These are phyloP conservation scores for Coniella lustricola DNA, from an alignment of 2,329 filamentous ascomycete species.

Conservation along the genomic window DNA sequence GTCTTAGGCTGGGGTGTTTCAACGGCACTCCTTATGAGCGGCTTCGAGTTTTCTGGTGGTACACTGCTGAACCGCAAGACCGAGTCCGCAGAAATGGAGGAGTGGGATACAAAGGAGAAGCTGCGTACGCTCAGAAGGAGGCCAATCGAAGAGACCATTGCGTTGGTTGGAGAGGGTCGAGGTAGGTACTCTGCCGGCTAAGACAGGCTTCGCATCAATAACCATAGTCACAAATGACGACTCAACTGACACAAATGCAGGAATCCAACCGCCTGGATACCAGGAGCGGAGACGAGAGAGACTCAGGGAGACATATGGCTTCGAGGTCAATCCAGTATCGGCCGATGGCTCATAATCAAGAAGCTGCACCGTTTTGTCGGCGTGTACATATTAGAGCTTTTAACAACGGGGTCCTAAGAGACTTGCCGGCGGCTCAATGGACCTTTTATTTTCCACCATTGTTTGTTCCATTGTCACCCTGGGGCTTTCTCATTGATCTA, in stretches of 20 bases:
- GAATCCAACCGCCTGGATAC: slow-evolving; percentile 74
- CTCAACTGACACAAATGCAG: slow-evolving; percentile 38
- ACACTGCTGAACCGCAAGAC: slow-evolving; percentile 45
- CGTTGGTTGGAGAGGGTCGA: slow-evolving; percentile 78
- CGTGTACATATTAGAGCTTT: slow-evolving; percentile 16
- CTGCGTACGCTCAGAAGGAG: slow-evolving; percentile 67
- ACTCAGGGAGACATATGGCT: slow-evolving; percentile 79
- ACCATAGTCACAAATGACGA: slow-evolving; percentile 5
- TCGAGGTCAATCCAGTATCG: slow-evolving; percentile 67
- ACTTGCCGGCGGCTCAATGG: slow-evolving; percentile 3
- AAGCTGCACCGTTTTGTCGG: slow-evolving; percentile 14
- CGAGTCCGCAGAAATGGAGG: slow-evolving; percentile 60
- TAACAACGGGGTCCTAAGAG: neutral
- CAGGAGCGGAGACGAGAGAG: slow-evolving; percentile 75
- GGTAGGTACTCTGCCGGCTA: slow-evolving; percentile 47
- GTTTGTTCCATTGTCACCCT: neutral
- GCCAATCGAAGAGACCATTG: slow-evolving; percentile 71
- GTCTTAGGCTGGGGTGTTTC: slow-evolving; percentile 59
- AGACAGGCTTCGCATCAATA: neutral
- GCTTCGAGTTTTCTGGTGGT: slow-evolving; percentile 63
- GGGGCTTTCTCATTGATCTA: neutral
- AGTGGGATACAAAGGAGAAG: slow-evolving; percentile 69
- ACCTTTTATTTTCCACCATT: neutral
- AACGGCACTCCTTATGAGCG: slow-evolving; percentile 51
- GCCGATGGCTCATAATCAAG: slow-evolving; percentile 29